Evolutionary conservation across 176 grass and related monocot genomes (phyloP).

Genomic region (Bromus sterilis): DNA sequence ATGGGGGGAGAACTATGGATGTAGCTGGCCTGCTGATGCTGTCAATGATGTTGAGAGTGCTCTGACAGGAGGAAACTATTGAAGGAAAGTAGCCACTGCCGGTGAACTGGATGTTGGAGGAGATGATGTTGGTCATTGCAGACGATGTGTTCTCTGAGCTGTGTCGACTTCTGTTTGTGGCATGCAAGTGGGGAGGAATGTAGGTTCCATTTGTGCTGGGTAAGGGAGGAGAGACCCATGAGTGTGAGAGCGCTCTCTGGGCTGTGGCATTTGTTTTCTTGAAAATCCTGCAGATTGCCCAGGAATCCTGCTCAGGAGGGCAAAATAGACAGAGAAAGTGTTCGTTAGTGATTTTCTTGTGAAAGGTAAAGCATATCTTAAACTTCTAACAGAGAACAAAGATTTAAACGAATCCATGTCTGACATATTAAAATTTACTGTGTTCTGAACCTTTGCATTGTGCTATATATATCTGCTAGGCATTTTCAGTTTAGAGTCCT

Average conservation of each 20-base stretch:
- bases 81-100: conserved; percentile 37
- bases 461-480: not conserved
- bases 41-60: conserved; percentile 34
- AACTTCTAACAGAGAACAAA: not conserved
- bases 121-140: conserved; percentile 31
- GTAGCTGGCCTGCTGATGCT: conserved; percentile 36
- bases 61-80: conserved; percentile 39
- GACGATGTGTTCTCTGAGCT: conserved; percentile 46
- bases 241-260: conserved; percentile 76
- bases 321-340: not conserved
- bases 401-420: not conserved
- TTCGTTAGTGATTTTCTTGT: conserved; percentile 2
- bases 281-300: conserved; percentile 97
- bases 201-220: conserved; percentile 38
- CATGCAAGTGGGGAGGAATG: conserved; percentile 22
- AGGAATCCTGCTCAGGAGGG: conserved; percentile 70
- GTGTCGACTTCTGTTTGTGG: conserved; percentile 21
- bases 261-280: conserved; percentile 83
- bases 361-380: not conserved
- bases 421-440: not conserved
- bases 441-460: not conserved
- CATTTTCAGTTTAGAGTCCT: not conserved
- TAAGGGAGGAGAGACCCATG: conserved; percentile 54
- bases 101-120: conserved; percentile 39
- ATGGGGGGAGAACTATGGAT: not conserved